Percentiles rank a stretch among this genome's conserved stretches.
Conservation (phyloP, 768 basidiomycete species). For the Hypsizygus marmoreus region DNA sequence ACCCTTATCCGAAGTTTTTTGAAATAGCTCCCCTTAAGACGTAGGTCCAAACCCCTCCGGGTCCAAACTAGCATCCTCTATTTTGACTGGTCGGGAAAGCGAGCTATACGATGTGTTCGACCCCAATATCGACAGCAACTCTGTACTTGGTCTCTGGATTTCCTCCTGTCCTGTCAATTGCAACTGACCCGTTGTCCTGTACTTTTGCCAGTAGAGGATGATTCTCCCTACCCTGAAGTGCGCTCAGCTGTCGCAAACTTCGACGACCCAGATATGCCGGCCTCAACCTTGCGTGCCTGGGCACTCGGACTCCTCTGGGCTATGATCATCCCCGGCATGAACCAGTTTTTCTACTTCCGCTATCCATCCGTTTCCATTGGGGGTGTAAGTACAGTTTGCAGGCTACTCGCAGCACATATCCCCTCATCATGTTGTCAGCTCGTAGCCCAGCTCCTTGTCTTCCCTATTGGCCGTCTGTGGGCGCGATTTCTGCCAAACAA, state of each 20-base stretch:
- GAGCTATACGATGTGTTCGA: constrained; percentile 34
- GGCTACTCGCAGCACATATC: background rate
- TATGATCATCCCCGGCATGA: constrained; percentile 67
- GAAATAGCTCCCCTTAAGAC: constrained; percentile 10
- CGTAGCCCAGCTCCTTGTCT: constrained; percentile 71
- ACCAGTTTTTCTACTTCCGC: constrained; percentile 78
- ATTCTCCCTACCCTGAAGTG: constrained; percentile 86
- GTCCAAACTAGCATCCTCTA: constrained; percentile 25
- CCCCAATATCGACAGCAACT: constrained; percentile 36
- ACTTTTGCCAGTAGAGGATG: too few species aligned
- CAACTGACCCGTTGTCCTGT: constrained; percentile 3
- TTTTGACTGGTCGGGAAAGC: constrained; percentile 26
- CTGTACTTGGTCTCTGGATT: constrained; percentile 18
- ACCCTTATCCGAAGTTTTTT: background rate
- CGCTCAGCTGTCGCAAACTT: constrained; percentile 75
- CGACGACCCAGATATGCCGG: constrained; percentile 68
- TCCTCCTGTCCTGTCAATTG: background rate
- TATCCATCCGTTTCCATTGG: constrained; percentile 66
- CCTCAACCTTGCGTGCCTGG: constrained; percentile 61
- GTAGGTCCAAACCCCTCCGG: constrained; percentile 22
- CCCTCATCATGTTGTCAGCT: too few species aligned
- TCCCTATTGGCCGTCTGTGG: constrained; percentile 69
- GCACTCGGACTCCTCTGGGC: constrained; percentile 57
- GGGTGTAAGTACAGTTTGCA: constrained; percentile 35
- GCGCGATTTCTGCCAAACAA: constrained; percentile 58